Conservation (phyloP, 1,284 basidiomycete genomes). For the Leccinum pachyderme region DNA sequence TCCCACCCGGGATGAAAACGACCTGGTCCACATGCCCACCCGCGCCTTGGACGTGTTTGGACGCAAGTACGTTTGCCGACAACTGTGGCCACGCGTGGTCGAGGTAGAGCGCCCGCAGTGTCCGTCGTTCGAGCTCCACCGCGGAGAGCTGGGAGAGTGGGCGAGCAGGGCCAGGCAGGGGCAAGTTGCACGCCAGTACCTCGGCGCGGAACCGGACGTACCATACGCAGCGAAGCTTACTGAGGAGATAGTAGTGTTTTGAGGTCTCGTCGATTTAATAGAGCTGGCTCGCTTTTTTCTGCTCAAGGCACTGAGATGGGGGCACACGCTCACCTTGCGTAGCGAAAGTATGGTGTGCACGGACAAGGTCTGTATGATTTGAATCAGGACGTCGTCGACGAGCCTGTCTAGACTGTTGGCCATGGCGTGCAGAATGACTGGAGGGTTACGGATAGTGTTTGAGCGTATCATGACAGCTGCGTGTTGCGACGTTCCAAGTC, state of each 20-base stretch:
- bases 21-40: constrained; percentile 26
- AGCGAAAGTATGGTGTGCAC: constrained; percentile 17
- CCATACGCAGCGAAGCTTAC: constrained; percentile 26
- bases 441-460: background rate
- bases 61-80: constrained; percentile 12
- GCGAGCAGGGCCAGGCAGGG: constrained; percentile 16
- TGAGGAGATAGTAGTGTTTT: constrained; percentile 28
- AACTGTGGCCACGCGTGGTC: constrained; percentile 23
- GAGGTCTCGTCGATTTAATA: constrained; percentile 22
- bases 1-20: constrained; percentile 25
- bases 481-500: background rate
- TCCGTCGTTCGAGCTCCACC: constrained; percentile 28
- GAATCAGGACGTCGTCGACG: constrained; percentile 27
- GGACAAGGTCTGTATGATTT: constrained; percentile 16
- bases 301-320: background rate
- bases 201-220: constrained; percentile 20
- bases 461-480: constrained; percentile 5
- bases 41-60: background rate
- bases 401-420: constrained; percentile 21
- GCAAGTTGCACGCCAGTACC: constrained; percentile 23
- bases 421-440: background rate
- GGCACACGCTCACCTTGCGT: constrained; percentile 19
- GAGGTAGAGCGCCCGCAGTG: constrained; percentile 27
- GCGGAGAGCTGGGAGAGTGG: constrained; percentile 17
- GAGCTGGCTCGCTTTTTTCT: background rate